Evolutionary conservation across 257 asterid genomes (phyloP), one percentile per base, ranked within the genome.

Genomic region (Solanum acaule): DNA sequence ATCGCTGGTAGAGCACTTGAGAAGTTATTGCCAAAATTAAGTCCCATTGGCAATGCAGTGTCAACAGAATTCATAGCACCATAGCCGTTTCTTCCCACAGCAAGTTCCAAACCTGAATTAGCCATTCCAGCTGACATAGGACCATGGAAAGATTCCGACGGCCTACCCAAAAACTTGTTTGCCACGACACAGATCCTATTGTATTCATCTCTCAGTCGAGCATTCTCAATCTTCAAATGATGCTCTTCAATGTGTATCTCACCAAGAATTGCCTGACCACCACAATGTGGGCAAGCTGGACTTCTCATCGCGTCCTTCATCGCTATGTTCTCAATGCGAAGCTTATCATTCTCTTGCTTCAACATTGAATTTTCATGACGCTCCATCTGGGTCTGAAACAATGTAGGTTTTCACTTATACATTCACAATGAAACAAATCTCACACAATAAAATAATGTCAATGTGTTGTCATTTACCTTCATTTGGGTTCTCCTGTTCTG

Each of bases 401-500:
- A 49, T 13, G 63, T 49, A 46, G 27, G 70, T 82, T 82, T 59
- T 87, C 87, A 91, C 86, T 86, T 65, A 13, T 72, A 83, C n/a
- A 75, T 77, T 42, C 88, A 59, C 71, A 23, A 67, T 2, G 5
- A 86, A 71, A 42, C 40, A 61, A 88, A 37, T 42, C 37, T 31
- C 56, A 76, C 81, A 11, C 63, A 10, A 56, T 6, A 73, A 49
- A 34, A 29, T 22, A 46, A 72, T n/a, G 22, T 6, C 1, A 71
- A 72, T 46, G 59, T 23, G 13, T 37, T 14, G 29, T 15, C 88
- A 23, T 33, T 83, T 92, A 94, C 99, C 98, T 96, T 96, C 97
- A 95, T 92, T 85, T 96, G 99, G 10, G 99, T 96, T 92, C 99
- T 91, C 82, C 96, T 88, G 38, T 96, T 96, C 90, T 96, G 99